These are phyloP conservation scores for Vigna trinervia DNA, from an alignment of 306 rosid species.

Conservation along the genomic window DNA sequence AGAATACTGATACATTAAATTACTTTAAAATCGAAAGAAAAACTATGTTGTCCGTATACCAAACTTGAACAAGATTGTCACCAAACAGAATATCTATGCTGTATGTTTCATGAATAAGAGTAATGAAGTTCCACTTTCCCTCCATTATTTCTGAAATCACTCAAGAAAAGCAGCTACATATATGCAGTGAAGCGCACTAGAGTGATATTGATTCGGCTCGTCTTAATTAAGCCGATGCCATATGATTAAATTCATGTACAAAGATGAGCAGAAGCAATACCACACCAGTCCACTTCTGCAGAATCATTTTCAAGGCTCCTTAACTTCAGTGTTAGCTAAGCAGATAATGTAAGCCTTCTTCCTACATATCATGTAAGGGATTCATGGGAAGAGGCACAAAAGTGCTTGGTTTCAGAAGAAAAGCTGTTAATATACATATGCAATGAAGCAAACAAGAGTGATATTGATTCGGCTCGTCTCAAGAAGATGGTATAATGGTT, in stretches of 20 bases:
- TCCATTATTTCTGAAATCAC: constrained; percentile 1
- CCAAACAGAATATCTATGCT: not conserved
- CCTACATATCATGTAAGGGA: not conserved
- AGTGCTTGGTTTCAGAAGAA: not conserved
- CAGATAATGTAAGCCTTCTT: not conserved
- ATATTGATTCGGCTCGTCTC: constrained; percentile 82
- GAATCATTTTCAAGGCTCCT: constrained; percentile 19
- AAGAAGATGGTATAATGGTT: not conserved
- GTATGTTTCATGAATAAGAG: constrained; percentile 6
- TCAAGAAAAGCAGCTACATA: not conserved
- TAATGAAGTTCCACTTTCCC: constrained; percentile 4
- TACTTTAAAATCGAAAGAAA: too few species aligned
- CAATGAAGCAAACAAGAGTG: constrained; percentile 75
- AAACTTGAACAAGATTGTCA: too few species aligned
- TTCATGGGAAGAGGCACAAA: not conserved
- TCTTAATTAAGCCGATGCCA: not conserved
- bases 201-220: constrained; percentile 57
- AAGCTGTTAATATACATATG: not conserved
- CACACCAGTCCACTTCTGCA: constrained; percentile 65
- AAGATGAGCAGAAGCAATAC: constrained; percentile 59
- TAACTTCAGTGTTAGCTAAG: constrained; percentile 3
- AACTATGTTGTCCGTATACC: too few species aligned
- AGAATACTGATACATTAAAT: too few species aligned
- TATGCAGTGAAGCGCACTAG: constrained; percentile 45
- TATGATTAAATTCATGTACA: not conserved